These are phyloP conservation scores for Sporothrix curviconia DNA, from an alignment of 2,329 filamentous ascomycete species.

Conservation along the genomic window DNA sequence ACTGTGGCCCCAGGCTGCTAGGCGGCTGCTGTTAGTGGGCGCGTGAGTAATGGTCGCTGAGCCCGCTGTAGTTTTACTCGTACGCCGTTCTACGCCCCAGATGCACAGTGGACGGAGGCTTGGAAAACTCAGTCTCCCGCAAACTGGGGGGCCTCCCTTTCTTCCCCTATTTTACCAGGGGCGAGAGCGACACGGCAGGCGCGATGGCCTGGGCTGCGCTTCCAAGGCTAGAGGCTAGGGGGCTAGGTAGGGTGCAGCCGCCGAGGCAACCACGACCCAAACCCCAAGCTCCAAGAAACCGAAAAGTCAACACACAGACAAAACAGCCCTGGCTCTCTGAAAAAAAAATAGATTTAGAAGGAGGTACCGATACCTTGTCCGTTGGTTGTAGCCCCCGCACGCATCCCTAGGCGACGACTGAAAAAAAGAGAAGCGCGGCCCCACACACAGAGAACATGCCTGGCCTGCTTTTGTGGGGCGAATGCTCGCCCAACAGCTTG, in stretches of 20 bases:
- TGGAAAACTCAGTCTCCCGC: constrained; percentile 17
- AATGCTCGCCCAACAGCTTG: background rate
- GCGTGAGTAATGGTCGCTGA: too few species aligned
- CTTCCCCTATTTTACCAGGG: constrained; percentile 11
- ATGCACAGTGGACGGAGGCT: constrained; percentile 12
- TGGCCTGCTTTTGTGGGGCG: background rate
- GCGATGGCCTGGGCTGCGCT: too few species aligned
- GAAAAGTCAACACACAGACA: too few species aligned
- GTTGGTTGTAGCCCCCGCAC: background rate
- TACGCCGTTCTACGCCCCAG: too few species aligned
- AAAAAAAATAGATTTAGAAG: background rate
- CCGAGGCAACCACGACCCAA: constrained; percentile 6
- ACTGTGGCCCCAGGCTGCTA: too few species aligned
- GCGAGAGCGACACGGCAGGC: constrained; percentile 2
- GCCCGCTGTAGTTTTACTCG: too few species aligned
- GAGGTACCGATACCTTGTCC: constrained; percentile 2
- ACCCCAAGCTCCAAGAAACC: too few species aligned
- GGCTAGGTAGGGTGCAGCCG: constrained; percentile 5
- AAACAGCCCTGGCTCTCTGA: background rate
- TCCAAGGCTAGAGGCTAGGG: background rate
- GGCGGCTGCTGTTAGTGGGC: too few species aligned
- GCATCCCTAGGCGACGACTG: too few species aligned
- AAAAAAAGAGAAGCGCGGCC: too few species aligned
- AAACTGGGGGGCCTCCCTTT: constrained; percentile 6
- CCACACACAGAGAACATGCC: too few species aligned